Evolutionary conservation across 495 filamentous ascomycete species (phyloP).

Genomic region (Xylona heveae): DNA sequence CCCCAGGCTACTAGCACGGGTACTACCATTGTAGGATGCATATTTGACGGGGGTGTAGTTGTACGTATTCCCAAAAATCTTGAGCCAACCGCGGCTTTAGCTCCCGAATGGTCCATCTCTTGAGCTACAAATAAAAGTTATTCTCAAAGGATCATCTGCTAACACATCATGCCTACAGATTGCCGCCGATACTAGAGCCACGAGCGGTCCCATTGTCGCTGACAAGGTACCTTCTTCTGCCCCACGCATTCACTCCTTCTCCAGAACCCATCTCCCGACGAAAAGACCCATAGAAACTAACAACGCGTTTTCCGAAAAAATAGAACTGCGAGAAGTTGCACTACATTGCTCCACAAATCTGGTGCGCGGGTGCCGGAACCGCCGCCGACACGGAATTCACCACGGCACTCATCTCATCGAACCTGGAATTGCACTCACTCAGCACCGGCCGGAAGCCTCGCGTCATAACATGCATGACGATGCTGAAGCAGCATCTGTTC

Average conservation of each 20-base stretch:
- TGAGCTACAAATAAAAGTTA: not conserved
- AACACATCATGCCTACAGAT: conserved; percentile 29
- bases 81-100: not conserved
- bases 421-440: conserved; percentile 88
- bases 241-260: not conserved
- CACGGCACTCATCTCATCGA: conserved; percentile 92
- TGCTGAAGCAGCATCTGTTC: conserved; percentile 99
- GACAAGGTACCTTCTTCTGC: conserved; percentile 48
- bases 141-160: not conserved
- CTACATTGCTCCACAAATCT: conserved; percentile 97
- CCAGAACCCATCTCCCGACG: not conserved
- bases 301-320: conserved; percentile 1
- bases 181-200: conserved; percentile 94
- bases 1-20: conserved; percentile 97
- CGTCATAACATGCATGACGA: conserved; percentile 98
- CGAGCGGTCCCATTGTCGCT: conserved; percentile 91
- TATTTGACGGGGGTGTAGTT: conserved; percentile 92
- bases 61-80: conserved; percentile 22
- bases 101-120: no score
- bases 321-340: conserved; percentile 99
- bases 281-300: not conserved
- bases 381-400: conserved; percentile 99
- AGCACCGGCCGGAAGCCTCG: conserved; percentile 90
- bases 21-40: conserved; percentile 97
- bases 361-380: conserved; percentile 97